Base-by-base conservation (phyloP, 1,284 basidiomycete genomes). In the Coniferiporia weirii region DNA sequence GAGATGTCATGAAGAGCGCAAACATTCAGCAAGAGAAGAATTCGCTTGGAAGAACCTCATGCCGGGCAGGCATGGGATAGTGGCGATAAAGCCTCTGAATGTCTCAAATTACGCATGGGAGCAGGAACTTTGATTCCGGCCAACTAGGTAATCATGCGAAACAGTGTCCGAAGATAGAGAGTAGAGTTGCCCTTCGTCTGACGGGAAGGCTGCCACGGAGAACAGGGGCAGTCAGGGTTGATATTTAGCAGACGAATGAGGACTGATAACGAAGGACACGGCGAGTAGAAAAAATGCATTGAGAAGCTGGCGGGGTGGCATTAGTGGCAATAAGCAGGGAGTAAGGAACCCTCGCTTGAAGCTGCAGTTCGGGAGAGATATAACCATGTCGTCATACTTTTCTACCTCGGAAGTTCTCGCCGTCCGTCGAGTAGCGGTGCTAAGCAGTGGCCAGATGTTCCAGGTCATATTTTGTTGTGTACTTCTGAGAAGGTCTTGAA, bases 361-460 rank as follows among this genome's bases (percentile, higher is more conserved):
- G n/a, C n/a, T n/a, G n/a, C n/a, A n/a, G 1, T 35, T 13, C 13
- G 17, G 27, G 46, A 46, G 12, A 46, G 19, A 46, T 12, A 20
- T n/a, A n/a, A n/a, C 12, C 8, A 48, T 56, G 45, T 32, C 54
- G 54, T 56, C 54, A 56, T 56, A 48, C 7, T 34, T 35, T 49
- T 22, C 20, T 12, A 49, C 48, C 17, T 3, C 12, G 17, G 44
- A 20, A 46, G 8, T 46, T n/a, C 17, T 43, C n/a, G n/a, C 40
- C 10, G 40, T 12, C 40, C n/a, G n/a, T n/a, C n/a, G n/a, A n/a
- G n/a, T 43, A n/a, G 40, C 10, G n/a, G 40, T 13, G n/a, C n/a
- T n/a, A n/a, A n/a, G n/a, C 7, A 43, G 40, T 43, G 17, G 44
- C 12, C 8, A 2, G 27, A 27, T 5, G 27, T 2, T 27, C 27